Percentiles rank a stretch among this genome's conserved stretches.
These are phyloP conservation scores for Primulina eburnea DNA, from an alignment of 257 asterid species.

Conservation along the genomic window DNA sequence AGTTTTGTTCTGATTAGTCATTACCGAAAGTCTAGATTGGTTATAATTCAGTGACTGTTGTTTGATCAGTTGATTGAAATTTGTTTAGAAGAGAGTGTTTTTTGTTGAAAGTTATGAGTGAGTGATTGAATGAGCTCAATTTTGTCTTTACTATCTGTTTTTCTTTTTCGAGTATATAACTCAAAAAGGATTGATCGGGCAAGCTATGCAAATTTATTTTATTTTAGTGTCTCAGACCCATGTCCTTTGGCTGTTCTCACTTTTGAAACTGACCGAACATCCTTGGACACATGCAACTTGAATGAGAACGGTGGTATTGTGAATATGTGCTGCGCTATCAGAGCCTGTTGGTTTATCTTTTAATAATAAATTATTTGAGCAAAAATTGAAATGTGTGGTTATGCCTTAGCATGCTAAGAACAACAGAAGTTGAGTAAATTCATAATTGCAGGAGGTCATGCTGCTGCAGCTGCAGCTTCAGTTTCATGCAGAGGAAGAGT, in stretches of 20 bases:
- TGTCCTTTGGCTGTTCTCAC: not conserved
- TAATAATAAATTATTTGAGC: not conserved
- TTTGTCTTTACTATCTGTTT: not conserved
- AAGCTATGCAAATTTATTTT: not conserved
- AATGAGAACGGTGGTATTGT: not conserved
- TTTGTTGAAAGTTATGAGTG: not conserved
- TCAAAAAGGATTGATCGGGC: constrained; percentile 16
- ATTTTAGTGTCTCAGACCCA: not conserved
- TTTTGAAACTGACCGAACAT: not conserved
- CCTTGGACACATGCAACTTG: not conserved
- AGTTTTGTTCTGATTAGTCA: not conserved
- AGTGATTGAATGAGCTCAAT: not conserved
- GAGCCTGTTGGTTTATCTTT: no score
- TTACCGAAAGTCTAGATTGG: not conserved
- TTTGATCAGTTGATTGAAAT: not conserved
- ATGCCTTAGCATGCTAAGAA: not conserved
- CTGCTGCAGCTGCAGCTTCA: constrained; percentile 71
- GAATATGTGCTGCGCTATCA: not conserved
- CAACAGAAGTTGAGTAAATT: constrained; percentile 19
- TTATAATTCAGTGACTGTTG: not conserved
- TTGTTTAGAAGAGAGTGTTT: not conserved
- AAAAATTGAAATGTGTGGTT: not conserved
- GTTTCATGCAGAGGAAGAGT: constrained; percentile 66
- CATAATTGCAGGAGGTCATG: constrained; percentile 57
- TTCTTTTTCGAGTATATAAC: not conserved